These are phyloP conservation scores for Aspergillus biplanus DNA, from an alignment of 495 filamentous ascomycete species.

Conservation along the genomic window DNA sequence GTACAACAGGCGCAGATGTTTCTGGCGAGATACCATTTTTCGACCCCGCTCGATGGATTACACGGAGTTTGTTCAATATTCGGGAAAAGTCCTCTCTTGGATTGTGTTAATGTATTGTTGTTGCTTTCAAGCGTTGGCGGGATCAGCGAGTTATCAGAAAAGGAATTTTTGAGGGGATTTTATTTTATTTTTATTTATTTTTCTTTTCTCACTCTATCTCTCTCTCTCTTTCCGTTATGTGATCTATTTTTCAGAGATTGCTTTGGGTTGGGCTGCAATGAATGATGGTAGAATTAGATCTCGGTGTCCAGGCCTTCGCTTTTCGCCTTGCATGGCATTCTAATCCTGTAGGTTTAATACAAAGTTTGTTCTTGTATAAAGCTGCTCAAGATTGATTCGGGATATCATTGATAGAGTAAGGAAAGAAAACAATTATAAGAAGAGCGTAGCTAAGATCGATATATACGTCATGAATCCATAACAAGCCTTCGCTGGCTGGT, in stretches of 20 bases:
- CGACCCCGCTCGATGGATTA: constrained; percentile 19
- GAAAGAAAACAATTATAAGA: background rate
- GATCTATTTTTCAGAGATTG: background rate
- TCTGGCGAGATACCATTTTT: constrained; percentile 30
- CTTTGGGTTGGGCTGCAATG: background rate
- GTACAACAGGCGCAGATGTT: constrained; percentile 28
- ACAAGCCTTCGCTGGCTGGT: constrained; percentile 31
- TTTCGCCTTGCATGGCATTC: background rate
- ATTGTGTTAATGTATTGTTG: constrained; percentile 18
- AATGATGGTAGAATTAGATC: constrained; percentile 13
- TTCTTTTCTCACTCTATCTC: background rate
- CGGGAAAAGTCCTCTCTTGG: constrained; percentile 17
- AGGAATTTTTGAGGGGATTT: constrained; percentile 11
- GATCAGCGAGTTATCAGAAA: constrained; percentile 24
- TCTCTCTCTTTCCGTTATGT: constrained; percentile 3
- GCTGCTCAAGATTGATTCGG: background rate
- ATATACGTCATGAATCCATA: constrained; percentile 24
- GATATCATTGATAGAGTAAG: background rate
- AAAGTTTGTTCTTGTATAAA: background rate
- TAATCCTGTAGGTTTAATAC: background rate
- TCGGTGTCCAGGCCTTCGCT: constrained; percentile 8
- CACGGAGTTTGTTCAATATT: constrained; percentile 21
- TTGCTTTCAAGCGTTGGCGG: constrained; percentile 27
- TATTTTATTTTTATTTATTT: constrained; percentile 9
- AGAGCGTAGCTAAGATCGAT: background rate